Evolutionary conservation across 2,329 filamentous ascomycete genomes (phyloP).

Genomic region (Lasiodiplodia citricola): DNA sequence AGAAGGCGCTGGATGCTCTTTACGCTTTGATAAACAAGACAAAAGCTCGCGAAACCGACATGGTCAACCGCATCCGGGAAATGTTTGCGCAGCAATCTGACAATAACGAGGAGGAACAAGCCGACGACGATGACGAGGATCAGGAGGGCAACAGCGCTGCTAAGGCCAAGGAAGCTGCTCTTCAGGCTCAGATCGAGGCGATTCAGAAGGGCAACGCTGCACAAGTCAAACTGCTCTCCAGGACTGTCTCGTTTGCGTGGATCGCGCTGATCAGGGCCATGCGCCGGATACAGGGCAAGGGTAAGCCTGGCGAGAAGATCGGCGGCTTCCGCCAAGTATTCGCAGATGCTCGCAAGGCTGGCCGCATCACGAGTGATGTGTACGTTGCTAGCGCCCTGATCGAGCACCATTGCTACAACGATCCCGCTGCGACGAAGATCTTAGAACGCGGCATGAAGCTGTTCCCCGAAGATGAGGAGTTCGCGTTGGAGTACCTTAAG

Average conservation of each 20-base stretch:
- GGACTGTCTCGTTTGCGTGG: slow-evolving; percentile 91
- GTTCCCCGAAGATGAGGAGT: slow-evolving; percentile 91
- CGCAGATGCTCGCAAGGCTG: slow-evolving; percentile 82
- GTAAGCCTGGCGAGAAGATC: slow-evolving; percentile 63
- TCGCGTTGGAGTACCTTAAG: slow-evolving; percentile 95
- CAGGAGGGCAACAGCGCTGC: slow-evolving; percentile 52
- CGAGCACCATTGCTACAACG: slow-evolving; percentile 95
- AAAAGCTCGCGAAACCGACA: slow-evolving; percentile 69
- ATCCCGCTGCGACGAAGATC: slow-evolving; percentile 89
- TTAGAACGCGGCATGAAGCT: slow-evolving; percentile 93
- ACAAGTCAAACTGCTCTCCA: slow-evolving; percentile 77
- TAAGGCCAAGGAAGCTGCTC: slow-evolving; percentile 58
- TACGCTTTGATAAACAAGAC: slow-evolving; percentile 81
- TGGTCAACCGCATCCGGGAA: slow-evolving; percentile 61
- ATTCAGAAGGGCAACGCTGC: slow-evolving; percentile 70
- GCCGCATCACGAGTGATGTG: slow-evolving; percentile 89
- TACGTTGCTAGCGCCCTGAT: slow-evolving; percentile 93
- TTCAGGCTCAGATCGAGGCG: slow-evolving; percentile 61
- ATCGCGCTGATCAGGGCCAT: slow-evolving; percentile 93
- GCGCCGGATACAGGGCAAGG: slow-evolving; percentile 88
- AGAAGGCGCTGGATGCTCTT: slow-evolving; percentile 82
- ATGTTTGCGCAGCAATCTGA: slow-evolving; percentile 55
- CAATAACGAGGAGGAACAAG: slow-evolving; percentile 45
- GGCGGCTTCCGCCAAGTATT: slow-evolving; percentile 86
- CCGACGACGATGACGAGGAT: slow-evolving; percentile 59